Base-by-base conservation (phyloP, 2,329 filamentous ascomycete species). In the Trichoderma hamatum region DNA sequence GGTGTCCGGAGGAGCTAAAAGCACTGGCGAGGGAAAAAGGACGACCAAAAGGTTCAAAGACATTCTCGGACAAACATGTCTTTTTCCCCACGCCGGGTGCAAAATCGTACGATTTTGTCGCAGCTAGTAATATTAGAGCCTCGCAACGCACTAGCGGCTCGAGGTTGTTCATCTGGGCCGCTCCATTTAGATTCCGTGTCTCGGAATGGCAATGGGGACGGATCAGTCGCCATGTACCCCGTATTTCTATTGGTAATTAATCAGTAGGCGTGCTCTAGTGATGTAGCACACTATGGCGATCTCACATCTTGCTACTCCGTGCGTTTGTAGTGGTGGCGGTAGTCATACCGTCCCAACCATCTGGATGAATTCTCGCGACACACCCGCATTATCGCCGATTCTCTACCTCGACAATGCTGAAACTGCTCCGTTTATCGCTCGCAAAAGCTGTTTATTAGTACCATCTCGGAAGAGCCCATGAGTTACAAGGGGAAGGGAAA, bases 101-200 rank as follows among this genome's bases (percentile, higher is more conserved):
- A 51, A 66, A 66, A 30, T 66, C 63, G 54, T 66, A 66, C 63
- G 63, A 66, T 59, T 66, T 66, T 43, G 26, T 66, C 52, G 14
- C 58, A 46, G 54, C 63, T 59, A 46, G 63, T 59, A 36, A 66
- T 59, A 59, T 66, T 59, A 49, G 63, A 66, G 28, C 28, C 52
- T 66, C 26, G 54, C 63, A 58, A 43, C n/a, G 36, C 54, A 51
- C 63, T 66, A 66, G 52, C 54, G 63, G 63, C 52, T 58, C 28
- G n/a, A 59, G 63, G 54, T 54, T 66, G 59, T 16, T 24, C 43
- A 62, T 62, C 52, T 46, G 63, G 62, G 58, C 56, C 66, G 58
- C 36, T 68, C 66, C 34, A 63, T 68, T 68, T 11, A 60, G 66
- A 68, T 55, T 43, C 58, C 66, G 49, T 63, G 66, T 68, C 66